Evolutionary conservation across 306 rosid species (phyloP), one percentile per base, ranked within the genome.

Genomic region (Echinosophora koreensis): DNA sequence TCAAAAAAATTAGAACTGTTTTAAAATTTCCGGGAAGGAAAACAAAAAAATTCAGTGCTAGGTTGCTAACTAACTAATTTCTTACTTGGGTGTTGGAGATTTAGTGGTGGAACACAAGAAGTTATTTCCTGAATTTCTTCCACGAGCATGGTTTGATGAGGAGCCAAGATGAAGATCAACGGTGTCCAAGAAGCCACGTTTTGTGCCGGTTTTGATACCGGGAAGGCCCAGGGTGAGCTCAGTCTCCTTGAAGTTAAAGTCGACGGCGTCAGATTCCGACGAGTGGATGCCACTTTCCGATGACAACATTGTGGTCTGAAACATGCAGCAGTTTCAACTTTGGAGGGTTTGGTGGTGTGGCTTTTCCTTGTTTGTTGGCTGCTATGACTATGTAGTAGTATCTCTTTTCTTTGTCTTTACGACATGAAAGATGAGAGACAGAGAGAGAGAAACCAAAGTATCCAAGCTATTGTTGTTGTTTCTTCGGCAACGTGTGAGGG

Each of bases 221-320:
- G 96, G 96, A 58, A 91, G 70, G 22, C 85, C 84, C 2, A 91
- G 75, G 18, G 89, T 90, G 80, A 90, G 82, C 73, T 87, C 86
- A 3, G 90, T 88, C 35, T 87, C 91, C 22, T 83, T 81, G 42
- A 79, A 63, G 82, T 86, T 84, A 52, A 79, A n/a, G 2, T 69
- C 89, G 10, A 58, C 51, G 77, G 12, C 52, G 47, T 77, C 74
- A 13, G 85, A 73, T 50, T 58, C 82, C 58, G 79, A 71, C 12
- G 44, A 32, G 27, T 52, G 70, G 39, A 37, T 81, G 54, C 71
- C 44, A 65, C 64, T 81, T 80, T 18, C 79, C 27, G 83, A 28
- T 9, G 87, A 84, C 93, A 87, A 84, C 93, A 87, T 87, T 16
- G 74, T 56, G 15, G 1, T 14, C 27, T 12, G 2, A 22, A 44